Base-by-base conservation (phyloP, 2,329 filamentous ascomycete species). In the Fusarium papillatum region DNA sequence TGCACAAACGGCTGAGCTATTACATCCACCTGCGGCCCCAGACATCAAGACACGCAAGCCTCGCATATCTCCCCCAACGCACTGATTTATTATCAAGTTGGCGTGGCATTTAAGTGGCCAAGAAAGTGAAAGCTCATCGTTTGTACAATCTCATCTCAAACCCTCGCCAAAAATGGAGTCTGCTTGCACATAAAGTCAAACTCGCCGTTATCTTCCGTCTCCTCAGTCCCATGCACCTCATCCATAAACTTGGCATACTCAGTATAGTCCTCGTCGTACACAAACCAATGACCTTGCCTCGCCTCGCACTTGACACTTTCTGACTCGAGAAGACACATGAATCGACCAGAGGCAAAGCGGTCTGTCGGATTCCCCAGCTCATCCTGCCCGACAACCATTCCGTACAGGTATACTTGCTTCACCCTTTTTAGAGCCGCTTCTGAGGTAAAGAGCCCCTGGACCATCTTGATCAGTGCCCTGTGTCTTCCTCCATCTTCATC, bases 261-360 rank as follows among this genome's bases (percentile, higher is more conserved):
- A 41, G 8, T 10, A 4, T 19, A 41, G 38, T 41, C 38, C 38
- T 41, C 43, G 9, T 50, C 46, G 19, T 50, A 29, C 24, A 50
- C 8, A 9, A 29, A 77, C 75, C 75, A 77, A 1, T 50, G 34
- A 0, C 75, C 75, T 19, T 64, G 7, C 5, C 75, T 71, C 4
- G 68, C 75, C n/a, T 77, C 72, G 9, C 70, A 74, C 4, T 50
- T 26, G 0, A 74, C 11, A 3, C 24, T 41, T 3, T 24, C 22
- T 0, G 17, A 9, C 5, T 62, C 13, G 5, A 77, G n/a, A 16
- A 63, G 13, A 0, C 26, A 11, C 64, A 76, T 65, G 2, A 77
- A 57, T 6, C 19, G 24, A 9, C 68, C 60, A 0, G 26, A 36
- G 0, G 67, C 62, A 0, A 26, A 10, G 1, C 34, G 9, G 10